Base-by-base conservation (phyloP, 805 yeast genomes). In the Maudiozyma pseudohumilis region DNA sequence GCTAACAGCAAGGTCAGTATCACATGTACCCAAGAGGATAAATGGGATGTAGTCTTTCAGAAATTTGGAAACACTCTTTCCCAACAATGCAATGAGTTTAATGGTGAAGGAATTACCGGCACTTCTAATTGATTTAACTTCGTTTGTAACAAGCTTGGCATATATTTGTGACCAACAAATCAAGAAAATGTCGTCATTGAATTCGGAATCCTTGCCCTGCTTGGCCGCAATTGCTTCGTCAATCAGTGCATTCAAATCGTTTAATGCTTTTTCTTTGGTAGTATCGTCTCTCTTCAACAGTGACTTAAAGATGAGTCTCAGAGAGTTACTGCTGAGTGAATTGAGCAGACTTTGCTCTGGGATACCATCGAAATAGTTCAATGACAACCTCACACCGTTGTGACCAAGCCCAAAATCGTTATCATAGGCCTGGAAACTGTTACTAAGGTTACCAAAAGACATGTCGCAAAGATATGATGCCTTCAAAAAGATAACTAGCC, bases 181-280 rank as follows among this genome's bases (percentile, higher is more conserved):
- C n/a, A 70, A 56, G 15, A 71, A 69, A 19, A 73, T 48, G 37
- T 77, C 82, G 43, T 79, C 78, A n/a, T 65, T 52, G 12, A 64
- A 47, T 15, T 42, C 34, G 20, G 21, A 28, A 25, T n/a, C 18
- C 10, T 15, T 15, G 5, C 34, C 34, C 18, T 10, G 7, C 10
- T 21, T n/a, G 4, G 20, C 13, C 18, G n/a, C 41, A 12, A 36
- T 13, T 9, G 31, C 4, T 48, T 41, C 23, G 5, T 50, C 53
- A 3, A 72, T 43, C 22, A 60, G 50, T 3, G 56, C 49, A 3
- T 66, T 48, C 22, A 80, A 53, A 29, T 82, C 94, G 5, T 46
- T 53, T 19, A 86, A 63, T 1, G 92, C 86, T 53, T 80, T 83
- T 48, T 85, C 95, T 52, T 78, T 82, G 0, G 97, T 89, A n/a